Evolutionary conservation across 306 rosid species (phyloP).

Genomic region (Dalbergia cultrata): DNA sequence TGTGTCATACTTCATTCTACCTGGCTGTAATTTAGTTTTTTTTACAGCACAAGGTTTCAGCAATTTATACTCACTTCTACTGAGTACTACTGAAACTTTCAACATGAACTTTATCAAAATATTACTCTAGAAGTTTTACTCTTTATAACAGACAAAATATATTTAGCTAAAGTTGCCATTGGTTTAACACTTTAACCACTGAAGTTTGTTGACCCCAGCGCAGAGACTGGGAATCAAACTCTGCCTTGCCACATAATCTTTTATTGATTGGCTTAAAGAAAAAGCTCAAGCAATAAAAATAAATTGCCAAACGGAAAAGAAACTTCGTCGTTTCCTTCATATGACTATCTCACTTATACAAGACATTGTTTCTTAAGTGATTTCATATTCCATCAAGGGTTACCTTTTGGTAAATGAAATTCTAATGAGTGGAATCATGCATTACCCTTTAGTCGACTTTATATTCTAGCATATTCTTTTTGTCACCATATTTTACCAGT

Average conservation of each 20-base stretch:
- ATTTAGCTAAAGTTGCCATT: neutral
- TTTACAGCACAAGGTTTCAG: neutral
- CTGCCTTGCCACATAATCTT: neutral
- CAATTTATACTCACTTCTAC: neutral
- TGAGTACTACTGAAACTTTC: neutral
- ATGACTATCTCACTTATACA: neutral
- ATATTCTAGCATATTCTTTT: slow-evolving; percentile 15
- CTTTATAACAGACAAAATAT: neutral
- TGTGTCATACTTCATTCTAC: neutral
- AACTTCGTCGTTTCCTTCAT: neutral
- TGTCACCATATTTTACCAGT: slow-evolving; percentile 39
- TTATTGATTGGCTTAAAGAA: too few species aligned
- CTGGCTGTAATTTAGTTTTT: neutral
- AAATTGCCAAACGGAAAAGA: slow-evolving; percentile 22
- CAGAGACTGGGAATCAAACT: slow-evolving; percentile 1
- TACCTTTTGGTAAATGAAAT: slow-evolving; percentile 35
- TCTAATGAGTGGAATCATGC: slow-evolving; percentile 46
- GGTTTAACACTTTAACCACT: neutral
- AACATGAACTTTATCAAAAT: neutral
- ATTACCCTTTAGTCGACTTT: slow-evolving; percentile 44
- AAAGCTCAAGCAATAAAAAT: slow-evolving; percentile 23
- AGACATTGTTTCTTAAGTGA: slow-evolving; percentile 32
- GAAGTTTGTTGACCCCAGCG: slow-evolving; percentile 2
- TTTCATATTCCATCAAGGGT: slow-evolving; percentile 46
- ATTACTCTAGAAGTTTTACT: neutral